Evolutionary conservation across 441 rosid genomes (phyloP).

Genomic region (Manihot esculenta): DNA sequence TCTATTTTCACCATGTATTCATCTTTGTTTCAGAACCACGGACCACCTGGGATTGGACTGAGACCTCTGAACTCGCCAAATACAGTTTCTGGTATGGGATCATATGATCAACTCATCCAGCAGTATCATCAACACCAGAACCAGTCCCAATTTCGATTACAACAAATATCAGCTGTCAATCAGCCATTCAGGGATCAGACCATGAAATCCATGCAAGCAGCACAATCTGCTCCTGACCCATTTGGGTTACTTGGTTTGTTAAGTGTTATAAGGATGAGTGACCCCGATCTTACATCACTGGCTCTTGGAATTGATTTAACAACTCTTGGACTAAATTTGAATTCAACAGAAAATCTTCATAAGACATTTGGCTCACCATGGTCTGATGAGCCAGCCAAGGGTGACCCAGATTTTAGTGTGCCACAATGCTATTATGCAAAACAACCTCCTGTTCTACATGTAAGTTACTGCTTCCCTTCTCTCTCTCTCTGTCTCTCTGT

Average conservation of each 20-base stretch:
- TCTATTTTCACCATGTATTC: conserved; percentile 14
- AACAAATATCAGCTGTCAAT: conserved; percentile 70
- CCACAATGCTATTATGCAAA: conserved; percentile 86
- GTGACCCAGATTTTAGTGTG: conserved; percentile 83
- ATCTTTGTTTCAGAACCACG: conserved; percentile 55
- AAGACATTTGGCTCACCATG: conserved; percentile 96
- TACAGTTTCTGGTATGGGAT: conserved; percentile 60
- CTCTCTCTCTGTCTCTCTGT: too few relatives aligned
- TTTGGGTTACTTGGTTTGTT: conserved; percentile 89
- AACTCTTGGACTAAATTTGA: conserved; percentile 82
- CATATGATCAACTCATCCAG: conserved; percentile 76
- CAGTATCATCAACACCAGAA: conserved; percentile 86
- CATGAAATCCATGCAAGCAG: conserved; percentile 60
- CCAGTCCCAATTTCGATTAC: conserved; percentile 81
- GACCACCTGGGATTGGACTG: conserved; percentile 76
- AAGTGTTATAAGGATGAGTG: conserved; percentile 70
- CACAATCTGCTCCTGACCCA: conserved; percentile 77
- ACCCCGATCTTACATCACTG: conserved; percentile 82
- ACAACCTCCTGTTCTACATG: conserved; percentile 70
- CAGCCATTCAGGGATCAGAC: conserved; percentile 89
- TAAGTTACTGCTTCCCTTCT: conserved; percentile 31
- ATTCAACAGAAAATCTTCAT: conserved; percentile 81
- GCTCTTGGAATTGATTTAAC: conserved; percentile 97
- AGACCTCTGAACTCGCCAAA: conserved; percentile 82
- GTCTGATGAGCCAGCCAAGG: conserved; percentile 94